A percentile compares a stretch with the other conserved stretches of the same genome.
phyloP scores from a whole-genome alignment of 2,329 filamentous ascomycete species.

The Ophiostoma tasmaniense region DNA sequence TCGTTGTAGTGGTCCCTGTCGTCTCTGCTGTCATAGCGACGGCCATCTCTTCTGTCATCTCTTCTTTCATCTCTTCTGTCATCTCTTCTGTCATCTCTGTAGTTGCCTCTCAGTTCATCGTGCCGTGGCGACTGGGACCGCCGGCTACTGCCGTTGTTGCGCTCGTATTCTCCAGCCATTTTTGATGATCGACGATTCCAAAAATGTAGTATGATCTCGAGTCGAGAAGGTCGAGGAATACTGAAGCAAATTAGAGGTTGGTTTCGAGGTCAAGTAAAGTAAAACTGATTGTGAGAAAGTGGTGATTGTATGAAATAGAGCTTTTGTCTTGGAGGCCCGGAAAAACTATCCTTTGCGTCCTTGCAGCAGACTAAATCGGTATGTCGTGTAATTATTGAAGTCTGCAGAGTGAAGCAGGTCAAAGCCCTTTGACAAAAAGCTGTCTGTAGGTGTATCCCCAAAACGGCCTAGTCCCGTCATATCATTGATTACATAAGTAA shows the following conservation, averaged over 20 bases:
- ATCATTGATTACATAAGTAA: not conserved
- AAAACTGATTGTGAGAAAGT: not conserved
- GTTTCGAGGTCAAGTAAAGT: not conserved
- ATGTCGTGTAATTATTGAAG: not conserved
- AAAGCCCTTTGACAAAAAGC: not conserved
- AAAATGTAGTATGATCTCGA: not conserved
- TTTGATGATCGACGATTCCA: not conserved
- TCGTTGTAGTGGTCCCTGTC: not conserved
- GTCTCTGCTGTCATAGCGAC: not conserved
- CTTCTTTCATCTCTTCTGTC: conserved; percentile 6
- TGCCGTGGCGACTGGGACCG: conserved; percentile 12
- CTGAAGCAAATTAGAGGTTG: not conserved
- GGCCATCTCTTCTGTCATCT: conserved; percentile 6
- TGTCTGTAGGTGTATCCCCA: not conserved
- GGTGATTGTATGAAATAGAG: too few species aligned
- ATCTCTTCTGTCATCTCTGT: not conserved
- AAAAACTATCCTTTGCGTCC: not conserved
- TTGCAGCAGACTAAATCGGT: not conserved
- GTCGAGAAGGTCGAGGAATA: not conserved
- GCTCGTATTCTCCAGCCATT: conserved; percentile 10
- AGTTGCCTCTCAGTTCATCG: conserved; percentile 1
- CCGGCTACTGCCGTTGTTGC: not conserved
- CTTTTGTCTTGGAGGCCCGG: not conserved
- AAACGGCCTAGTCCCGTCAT: not conserved
- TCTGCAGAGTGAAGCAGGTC: not conserved